Evolutionary conservation across 1,284 basidiomycete species (phyloP).

Genomic region (Pyrrhoderma lamaoense): DNA sequence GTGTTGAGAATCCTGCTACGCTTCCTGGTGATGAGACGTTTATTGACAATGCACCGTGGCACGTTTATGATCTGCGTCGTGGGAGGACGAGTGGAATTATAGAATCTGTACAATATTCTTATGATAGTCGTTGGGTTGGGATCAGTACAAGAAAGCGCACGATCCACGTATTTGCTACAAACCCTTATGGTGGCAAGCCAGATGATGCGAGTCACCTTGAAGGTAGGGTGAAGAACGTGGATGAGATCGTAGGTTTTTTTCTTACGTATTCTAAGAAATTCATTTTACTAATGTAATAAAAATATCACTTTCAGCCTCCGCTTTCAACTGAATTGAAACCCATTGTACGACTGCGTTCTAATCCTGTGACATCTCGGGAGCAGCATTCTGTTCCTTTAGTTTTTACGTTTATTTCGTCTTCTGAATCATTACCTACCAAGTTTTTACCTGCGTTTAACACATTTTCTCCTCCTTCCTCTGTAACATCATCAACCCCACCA

Average conservation of each 20-base stretch:
- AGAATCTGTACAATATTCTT: slow-evolving; percentile 48
- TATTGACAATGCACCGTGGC: slow-evolving; percentile 35
- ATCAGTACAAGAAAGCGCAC: slow-evolving; percentile 59
- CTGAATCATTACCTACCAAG: slow-evolving; percentile 31
- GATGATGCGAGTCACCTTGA: slow-evolving; percentile 59
- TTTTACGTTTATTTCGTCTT: slow-evolving; percentile 46
- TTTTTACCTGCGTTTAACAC: slow-evolving; percentile 33
- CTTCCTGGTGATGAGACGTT: slow-evolving; percentile 20
- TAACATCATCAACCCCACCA: slow-evolving; percentile 31
- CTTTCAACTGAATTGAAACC: slow-evolving; percentile 50
- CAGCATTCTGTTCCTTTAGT: slow-evolving; percentile 37
- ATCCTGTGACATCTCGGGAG: slow-evolving; percentile 29
- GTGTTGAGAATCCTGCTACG: slow-evolving; percentile 2
- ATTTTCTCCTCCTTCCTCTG: slow-evolving; percentile 28
- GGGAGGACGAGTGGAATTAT: slow-evolving; percentile 67
- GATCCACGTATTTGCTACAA: slow-evolving; percentile 68
- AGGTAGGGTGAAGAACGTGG: slow-evolving; percentile 48
- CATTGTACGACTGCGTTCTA: slow-evolving; percentile 46
- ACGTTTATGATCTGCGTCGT: slow-evolving; percentile 62
- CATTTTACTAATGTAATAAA: not conserved
- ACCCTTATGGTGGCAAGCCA: slow-evolving; percentile 67
- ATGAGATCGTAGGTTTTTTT: slow-evolving; percentile 39
- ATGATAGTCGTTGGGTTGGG: slow-evolving; percentile 65
- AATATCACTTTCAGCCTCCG: slow-evolving; percentile 33
- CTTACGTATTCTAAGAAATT: slow-evolving; percentile 1